These are phyloP conservation scores for Mortierella sp. DNA, from an alignment of 371 early-diverging fungal genomes.

Conservation along the genomic window DNA sequence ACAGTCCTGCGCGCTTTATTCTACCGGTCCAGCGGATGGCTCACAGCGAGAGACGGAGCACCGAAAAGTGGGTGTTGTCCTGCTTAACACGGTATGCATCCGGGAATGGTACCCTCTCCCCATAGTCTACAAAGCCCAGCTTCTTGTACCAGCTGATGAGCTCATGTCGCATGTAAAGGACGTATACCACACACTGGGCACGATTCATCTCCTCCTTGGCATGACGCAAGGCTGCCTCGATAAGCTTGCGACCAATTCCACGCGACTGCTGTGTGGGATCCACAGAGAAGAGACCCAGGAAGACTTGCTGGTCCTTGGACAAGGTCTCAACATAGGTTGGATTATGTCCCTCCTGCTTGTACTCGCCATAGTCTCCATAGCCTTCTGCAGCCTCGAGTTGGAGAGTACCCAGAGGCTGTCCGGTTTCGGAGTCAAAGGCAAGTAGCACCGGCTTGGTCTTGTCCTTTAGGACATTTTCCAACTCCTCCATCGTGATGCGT, in stretches of 20 bases:
- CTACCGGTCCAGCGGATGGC: too few species aligned
- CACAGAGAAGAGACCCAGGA: conserved; percentile 62
- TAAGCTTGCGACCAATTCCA: conserved; percentile 64
- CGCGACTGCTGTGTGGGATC: conserved; percentile 61
- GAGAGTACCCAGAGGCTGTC: conserved; percentile 40
- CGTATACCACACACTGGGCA: conserved; percentile 57
- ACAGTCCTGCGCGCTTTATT: too few species aligned
- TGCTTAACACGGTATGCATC: conserved; percentile 28
- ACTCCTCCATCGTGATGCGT: conserved; percentile 29
- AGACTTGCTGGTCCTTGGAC: conserved; percentile 35
- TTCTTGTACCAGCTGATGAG: conserved; percentile 64
- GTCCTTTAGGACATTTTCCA: conserved; percentile 27
- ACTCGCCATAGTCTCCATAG: conserved; percentile 36
- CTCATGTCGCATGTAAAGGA: conserved; percentile 61
- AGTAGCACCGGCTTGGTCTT: conserved; percentile 39
- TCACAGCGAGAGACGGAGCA: conserved; percentile 33
- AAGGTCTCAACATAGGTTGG: conserved; percentile 15
- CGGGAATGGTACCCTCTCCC: conserved; percentile 58
- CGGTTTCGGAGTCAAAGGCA: conserved; percentile 40
- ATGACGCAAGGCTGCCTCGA: conserved; percentile 57
- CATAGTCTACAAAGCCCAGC: conserved; percentile 63
- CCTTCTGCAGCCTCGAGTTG: conserved; percentile 44
- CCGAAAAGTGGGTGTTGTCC: conserved; percentile 31
- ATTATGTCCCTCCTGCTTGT: conserved; percentile 20
- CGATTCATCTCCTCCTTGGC: conserved; percentile 55